These are phyloP conservation scores for Sarocladium kiliense DNA, from an alignment of 2,329 filamentous ascomycete species.

Conservation along the genomic window DNA sequence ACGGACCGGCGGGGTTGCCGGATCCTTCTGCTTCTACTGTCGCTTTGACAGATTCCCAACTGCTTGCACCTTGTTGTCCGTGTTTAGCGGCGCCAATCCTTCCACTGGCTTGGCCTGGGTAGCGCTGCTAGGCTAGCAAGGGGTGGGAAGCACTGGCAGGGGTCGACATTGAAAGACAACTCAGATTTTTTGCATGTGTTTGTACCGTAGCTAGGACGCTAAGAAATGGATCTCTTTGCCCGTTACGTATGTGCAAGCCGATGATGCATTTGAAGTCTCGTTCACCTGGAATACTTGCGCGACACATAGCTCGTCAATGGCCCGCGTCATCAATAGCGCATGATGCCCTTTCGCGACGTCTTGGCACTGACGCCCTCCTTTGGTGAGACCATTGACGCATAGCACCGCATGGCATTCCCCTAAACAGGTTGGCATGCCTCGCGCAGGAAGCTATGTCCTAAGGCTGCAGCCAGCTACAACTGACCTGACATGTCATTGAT, in stretches of 20 bases:
- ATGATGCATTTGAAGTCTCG: neutral
- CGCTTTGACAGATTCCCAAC: neutral
- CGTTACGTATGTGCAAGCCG: neutral
- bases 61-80: neutral
- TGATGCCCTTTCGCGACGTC: conserved; percentile 1
- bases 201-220: neutral
- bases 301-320: neutral
- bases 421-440: too few relatives aligned
- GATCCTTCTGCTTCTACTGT: neutral
- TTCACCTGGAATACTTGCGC: neutral
- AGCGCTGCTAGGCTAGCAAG: neutral
- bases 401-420: neutral
- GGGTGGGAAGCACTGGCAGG: neutral
- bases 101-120: neutral
- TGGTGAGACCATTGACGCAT: neutral
- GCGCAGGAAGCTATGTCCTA: too few relatives aligned
- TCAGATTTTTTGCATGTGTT: conserved; percentile 3
- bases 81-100: too few relatives aligned
- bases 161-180: neutral
- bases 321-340: neutral
- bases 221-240: conserved; percentile 1
- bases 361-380: neutral
- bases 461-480: too few relatives aligned
- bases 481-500: too few relatives aligned
- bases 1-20: neutral